Percentiles rank a stretch among this genome's conserved stretches.
Conservation (phyloP, 2,329 filamentous ascomycete genomes). For the Tolypocladium ovalisporum region DNA sequence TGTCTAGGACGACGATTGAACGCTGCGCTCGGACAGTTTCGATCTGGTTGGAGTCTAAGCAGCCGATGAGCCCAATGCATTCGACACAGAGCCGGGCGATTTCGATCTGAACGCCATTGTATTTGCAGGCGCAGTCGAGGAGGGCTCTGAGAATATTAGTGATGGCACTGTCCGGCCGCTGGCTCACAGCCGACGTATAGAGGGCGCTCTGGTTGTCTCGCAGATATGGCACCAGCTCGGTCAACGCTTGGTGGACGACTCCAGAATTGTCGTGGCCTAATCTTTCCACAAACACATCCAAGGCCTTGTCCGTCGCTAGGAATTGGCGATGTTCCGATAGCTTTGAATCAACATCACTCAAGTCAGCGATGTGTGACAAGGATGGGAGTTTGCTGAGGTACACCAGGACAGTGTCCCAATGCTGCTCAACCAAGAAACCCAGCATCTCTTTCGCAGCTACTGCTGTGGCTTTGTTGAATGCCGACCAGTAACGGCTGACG, state of each 20-base stretch:
- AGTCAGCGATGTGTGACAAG: slow-evolving; percentile 55
- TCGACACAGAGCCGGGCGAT: slow-evolving; percentile 67
- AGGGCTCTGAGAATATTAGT: slow-evolving; percentile 63
- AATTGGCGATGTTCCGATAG: slow-evolving; percentile 52
- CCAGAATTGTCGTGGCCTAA: slow-evolving; percentile 74
- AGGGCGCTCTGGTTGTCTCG: slow-evolving; percentile 64
- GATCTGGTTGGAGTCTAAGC: slow-evolving; percentile 80
- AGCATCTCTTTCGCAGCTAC: slow-evolving; percentile 52
- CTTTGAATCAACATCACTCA: slow-evolving; percentile 56
- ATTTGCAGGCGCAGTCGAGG: slow-evolving; percentile 76
- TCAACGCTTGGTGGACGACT: slow-evolving; percentile 72
- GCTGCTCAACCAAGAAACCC: slow-evolving; percentile 50
- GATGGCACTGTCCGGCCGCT: slow-evolving; percentile 71
- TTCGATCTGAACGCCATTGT: slow-evolving; percentile 54
- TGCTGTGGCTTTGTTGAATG: slow-evolving; percentile 51
- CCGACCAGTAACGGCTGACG: slow-evolving; percentile 68
- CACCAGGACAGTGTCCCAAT: slow-evolving; percentile 49
- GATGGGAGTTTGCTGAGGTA: slow-evolving; percentile 71
- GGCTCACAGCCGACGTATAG: slow-evolving; percentile 68
- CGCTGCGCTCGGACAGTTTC: slow-evolving; percentile 69
- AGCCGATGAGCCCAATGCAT: slow-evolving; percentile 81
- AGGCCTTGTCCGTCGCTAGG: slow-evolving; percentile 39
- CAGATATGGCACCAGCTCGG: slow-evolving; percentile 67
- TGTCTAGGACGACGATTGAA: slow-evolving; percentile 77
- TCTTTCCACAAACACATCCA: slow-evolving; percentile 62